phyloP scores from a whole-genome alignment of 257 asterid species.

The Osmanthus fragrans region DNA sequence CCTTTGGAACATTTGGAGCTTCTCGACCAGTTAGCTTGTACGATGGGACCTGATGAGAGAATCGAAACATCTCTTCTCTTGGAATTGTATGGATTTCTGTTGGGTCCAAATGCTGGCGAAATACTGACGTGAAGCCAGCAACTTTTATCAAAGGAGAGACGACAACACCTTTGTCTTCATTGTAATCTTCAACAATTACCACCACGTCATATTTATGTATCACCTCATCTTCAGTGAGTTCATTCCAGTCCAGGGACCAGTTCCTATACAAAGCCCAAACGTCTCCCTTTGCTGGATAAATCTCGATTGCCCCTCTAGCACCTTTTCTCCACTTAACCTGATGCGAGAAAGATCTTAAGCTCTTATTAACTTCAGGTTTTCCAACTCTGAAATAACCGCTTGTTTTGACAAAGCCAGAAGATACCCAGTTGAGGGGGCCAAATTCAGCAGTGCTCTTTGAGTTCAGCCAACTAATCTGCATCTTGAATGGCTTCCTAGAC shows the following conservation, averaged over 20 bases:
- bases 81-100: constrained; percentile 34
- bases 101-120: constrained; percentile 39
- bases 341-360: constrained; percentile 64
- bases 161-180: constrained; percentile 40
- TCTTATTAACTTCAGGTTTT: constrained; percentile 28
- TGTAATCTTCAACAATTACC: constrained; percentile 55
- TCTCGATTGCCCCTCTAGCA: constrained; percentile 50
- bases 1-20: constrained; percentile 45
- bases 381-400: constrained; percentile 61
- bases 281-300: constrained; percentile 65
- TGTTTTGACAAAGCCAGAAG: constrained; percentile 57
- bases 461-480: constrained; percentile 62
- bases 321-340: constrained; percentile 55
- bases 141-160: constrained; percentile 64
- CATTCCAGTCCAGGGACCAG: constrained; percentile 77
- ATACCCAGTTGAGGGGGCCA: constrained; percentile 46
- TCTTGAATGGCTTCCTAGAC: constrained; percentile 49
- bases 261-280: constrained; percentile 74
- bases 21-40: constrained; percentile 46
- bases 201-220: constrained; percentile 63
- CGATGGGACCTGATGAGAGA: constrained; percentile 77
- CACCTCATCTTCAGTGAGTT: constrained; percentile 43
- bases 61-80: constrained; percentile 63
- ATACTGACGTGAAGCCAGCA: constrained; percentile 63
- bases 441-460: constrained; percentile 42